Conservation (phyloP, 169 alveolate species). For the Babesia divergens region DNA sequence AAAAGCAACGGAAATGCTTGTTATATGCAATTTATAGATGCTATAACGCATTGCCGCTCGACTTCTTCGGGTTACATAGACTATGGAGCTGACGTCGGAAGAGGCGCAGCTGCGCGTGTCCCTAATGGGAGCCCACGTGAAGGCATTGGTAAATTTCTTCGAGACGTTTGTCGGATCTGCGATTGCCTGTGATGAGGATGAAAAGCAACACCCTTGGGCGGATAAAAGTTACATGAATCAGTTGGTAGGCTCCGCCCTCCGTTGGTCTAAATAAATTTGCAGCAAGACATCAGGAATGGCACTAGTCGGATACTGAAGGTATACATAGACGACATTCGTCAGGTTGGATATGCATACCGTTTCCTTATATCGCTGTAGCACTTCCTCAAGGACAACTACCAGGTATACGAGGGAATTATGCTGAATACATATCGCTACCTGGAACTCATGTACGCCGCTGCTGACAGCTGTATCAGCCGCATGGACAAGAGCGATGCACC, state of each 20-base stretch:
- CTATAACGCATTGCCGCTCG: background rate
- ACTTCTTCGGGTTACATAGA: background rate
- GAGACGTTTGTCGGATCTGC: slow-evolving; percentile 41
- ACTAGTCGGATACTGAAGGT: slow-evolving; percentile 28
- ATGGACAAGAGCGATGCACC: slow-evolving; percentile 10
- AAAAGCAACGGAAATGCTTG: no score
- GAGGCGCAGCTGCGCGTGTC: slow-evolving; percentile 65
- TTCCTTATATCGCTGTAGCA: slow-evolving; percentile 10
- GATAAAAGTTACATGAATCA: slow-evolving; percentile 59
- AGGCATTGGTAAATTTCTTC: slow-evolving; percentile 41
- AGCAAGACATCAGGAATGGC: slow-evolving; percentile 56
- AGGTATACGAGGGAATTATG: slow-evolving; percentile 75
- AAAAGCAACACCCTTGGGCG: slow-evolving; percentile 28
- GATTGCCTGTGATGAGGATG: background rate
- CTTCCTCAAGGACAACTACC: slow-evolving; percentile 57
- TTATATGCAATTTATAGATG: no score
- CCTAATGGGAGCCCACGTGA: slow-evolving; percentile 61
- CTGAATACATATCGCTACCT: slow-evolving; percentile 71
- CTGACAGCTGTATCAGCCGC: slow-evolving; percentile 45
- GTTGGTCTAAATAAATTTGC: background rate
- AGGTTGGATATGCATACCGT: slow-evolving; percentile 2
- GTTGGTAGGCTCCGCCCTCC: slow-evolving; percentile 11
- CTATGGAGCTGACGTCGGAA: slow-evolving; percentile 62
- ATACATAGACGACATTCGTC: slow-evolving; percentile 55
- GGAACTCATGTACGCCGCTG: slow-evolving; percentile 72